Conservation (phyloP, 352 stramenopile species). For the Pythium aristosporum region DNA sequence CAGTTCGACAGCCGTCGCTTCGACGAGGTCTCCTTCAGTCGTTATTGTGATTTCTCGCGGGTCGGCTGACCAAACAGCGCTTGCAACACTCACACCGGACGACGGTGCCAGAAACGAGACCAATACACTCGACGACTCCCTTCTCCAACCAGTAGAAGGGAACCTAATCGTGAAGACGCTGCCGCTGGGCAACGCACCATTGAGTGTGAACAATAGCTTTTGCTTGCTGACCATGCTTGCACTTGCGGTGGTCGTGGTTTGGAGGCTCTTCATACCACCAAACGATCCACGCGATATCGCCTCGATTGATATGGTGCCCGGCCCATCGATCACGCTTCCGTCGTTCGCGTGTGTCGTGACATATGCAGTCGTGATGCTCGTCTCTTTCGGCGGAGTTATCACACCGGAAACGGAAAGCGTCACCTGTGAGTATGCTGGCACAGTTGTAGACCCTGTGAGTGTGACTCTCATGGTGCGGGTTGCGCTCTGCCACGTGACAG, state of each 20-base stretch:
- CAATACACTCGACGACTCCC: conserved; percentile 7
- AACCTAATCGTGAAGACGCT: conserved; percentile 44
- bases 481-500: conserved; percentile 33
- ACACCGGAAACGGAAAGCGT: conserved; percentile 36
- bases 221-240: conserved; percentile 61
- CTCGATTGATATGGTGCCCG: conserved; percentile 42
- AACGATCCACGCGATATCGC: conserved; percentile 39
- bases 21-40: conserved; percentile 38
- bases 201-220: conserved; percentile 39
- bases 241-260: conserved; percentile 36
- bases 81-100: conserved; percentile 34
- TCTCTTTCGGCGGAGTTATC: conserved; percentile 58
- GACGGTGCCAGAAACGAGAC: conserved; percentile 36
- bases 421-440: conserved; percentile 35
- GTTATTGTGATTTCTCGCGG: conserved; percentile 34
- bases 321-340: conserved; percentile 46
- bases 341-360: conserved; percentile 39
- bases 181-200: conserved; percentile 47
- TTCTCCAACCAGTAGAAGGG: conserved; percentile 43
- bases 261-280: conserved; percentile 36
- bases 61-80: conserved; percentile 31
- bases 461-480: conserved; percentile 37
- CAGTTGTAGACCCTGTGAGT: conserved; percentile 24
- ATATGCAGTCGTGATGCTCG: conserved; percentile 36
- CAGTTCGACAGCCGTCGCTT: conserved; percentile 38